Percentiles rank a stretch among this genome's conserved stretches.
Evolutionary conservation across 495 filamentous ascomycete species (phyloP).

Genomic region (Terfezia claveryi): DNA sequence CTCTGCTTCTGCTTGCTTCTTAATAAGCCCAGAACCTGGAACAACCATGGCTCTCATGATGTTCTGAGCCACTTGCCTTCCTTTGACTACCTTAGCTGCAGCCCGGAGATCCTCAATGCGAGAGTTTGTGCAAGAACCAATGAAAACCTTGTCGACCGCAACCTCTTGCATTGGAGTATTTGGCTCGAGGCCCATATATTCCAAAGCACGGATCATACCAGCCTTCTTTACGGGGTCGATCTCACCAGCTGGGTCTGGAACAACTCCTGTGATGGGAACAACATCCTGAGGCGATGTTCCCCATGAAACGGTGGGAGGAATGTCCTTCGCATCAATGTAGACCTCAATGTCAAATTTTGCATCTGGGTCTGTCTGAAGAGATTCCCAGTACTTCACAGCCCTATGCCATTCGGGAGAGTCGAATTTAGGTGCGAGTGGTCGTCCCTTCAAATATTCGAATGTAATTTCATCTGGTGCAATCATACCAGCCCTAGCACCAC

Average conservation of each 20-base stretch:
- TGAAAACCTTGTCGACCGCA: conserved; percentile 82
- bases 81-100: conserved; percentile 64
- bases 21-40: conserved; percentile 84
- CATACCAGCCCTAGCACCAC: conserved; percentile 85
- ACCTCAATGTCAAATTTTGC: conserved; percentile 76
- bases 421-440: conserved; percentile 65
- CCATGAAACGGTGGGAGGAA: conserved; percentile 86
- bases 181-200: conserved; percentile 84
- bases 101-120: conserved; percentile 89
- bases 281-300: conserved; percentile 94
- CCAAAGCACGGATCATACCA: conserved; percentile 56
- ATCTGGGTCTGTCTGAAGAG: conserved; percentile 58
- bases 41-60: conserved; percentile 91
- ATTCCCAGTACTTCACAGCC: conserved; percentile 73
- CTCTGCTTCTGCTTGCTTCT: conserved; percentile 77
- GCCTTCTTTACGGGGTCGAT: conserved; percentile 51
- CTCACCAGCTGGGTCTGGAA: conserved; percentile 78
- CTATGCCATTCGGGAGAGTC: conserved; percentile 77
- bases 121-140: conserved; percentile 93
- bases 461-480: conserved; percentile 86
- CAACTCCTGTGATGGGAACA: conserved; percentile 69
- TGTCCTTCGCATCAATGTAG: conserved; percentile 75
- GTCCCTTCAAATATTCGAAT: conserved; percentile 80
- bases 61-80: conserved; percentile 64
- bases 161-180: conserved; percentile 84